A percentile compares a stretch with the other conserved stretches of the same genome.
Evolutionary conservation across 495 filamentous ascomycete genomes (phyloP).

Genomic region (Barbatosphaeria neglecta): DNA sequence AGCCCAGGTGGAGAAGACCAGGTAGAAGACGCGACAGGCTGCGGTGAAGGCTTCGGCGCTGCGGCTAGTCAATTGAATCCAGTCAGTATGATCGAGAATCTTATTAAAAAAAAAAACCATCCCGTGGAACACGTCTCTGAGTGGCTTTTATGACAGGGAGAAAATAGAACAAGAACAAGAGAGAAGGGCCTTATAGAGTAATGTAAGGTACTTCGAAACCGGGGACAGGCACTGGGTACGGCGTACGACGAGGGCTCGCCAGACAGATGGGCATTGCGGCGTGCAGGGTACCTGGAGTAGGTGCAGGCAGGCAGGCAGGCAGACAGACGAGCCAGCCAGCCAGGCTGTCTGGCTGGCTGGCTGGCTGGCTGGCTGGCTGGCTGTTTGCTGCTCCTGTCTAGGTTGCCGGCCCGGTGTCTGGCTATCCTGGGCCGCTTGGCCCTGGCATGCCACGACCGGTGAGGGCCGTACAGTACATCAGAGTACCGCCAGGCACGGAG

Average conservation of each 20-base stretch:
- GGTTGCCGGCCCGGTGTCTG: background rate
- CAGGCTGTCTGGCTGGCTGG: too few species aligned
- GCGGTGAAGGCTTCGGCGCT: background rate
- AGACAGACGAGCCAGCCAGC: too few species aligned
- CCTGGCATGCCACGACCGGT: background rate
- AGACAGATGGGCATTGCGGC: too few species aligned
- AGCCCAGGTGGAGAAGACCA: slow-evolving; percentile 8
- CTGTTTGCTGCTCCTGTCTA: background rate
- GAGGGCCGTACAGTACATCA: background rate
- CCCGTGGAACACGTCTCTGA: background rate
- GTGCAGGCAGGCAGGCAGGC: too few species aligned
- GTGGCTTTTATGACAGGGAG: background rate
- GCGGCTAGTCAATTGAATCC: background rate
- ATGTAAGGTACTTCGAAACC: background rate
- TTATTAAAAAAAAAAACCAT: slow-evolving; percentile 6
- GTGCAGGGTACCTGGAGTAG: too few species aligned
- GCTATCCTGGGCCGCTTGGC: background rate
- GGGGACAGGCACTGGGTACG: background rate
- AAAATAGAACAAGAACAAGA: background rate
- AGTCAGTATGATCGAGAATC: slow-evolving; percentile 1
- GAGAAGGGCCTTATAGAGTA: background rate
- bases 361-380: too few species aligned
- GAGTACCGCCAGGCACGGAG: background rate
- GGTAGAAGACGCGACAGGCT: slow-evolving; percentile 1
- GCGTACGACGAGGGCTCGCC: background rate